These are phyloP conservation scores for Penicillium griseofulvum DNA, from an alignment of 2,329 filamentous ascomycete species.

Conservation along the genomic window DNA sequence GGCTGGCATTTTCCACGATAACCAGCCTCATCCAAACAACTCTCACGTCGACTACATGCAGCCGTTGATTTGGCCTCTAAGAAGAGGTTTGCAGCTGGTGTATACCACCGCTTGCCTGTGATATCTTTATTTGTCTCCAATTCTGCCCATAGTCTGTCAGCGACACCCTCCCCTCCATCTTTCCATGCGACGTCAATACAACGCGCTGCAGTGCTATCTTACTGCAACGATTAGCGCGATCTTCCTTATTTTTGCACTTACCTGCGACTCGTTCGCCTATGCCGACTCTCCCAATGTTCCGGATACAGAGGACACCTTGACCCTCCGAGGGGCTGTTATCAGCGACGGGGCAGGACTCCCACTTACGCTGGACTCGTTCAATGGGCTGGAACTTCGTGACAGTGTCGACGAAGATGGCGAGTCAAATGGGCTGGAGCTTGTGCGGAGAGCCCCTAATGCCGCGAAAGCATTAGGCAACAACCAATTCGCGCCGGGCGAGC, in stretches of 20 bases:
- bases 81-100: slow-evolving; percentile 6
- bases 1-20: slow-evolving; percentile 4
- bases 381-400: slow-evolving; percentile 32
- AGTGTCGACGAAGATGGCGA: slow-evolving; percentile 32
- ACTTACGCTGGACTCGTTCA: slow-evolving; percentile 30
- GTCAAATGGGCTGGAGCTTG: slow-evolving; percentile 45
- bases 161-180: slow-evolving; percentile 9
- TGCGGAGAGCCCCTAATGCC: slow-evolving; percentile 55
- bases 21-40: neutral
- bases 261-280: slow-evolving; percentile 61
- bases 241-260: slow-evolving; percentile 56
- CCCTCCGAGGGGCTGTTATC: slow-evolving; percentile 32
- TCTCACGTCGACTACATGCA: slow-evolving; percentile 4
- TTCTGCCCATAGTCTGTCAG: neutral
- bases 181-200: slow-evolving; percentile 53
- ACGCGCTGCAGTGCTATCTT: slow-evolving; percentile 69
- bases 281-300: slow-evolving; percentile 54
- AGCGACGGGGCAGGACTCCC: slow-evolving; percentile 32
- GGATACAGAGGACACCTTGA: slow-evolving; percentile 49
- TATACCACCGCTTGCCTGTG: slow-evolving; percentile 2
- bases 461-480: slow-evolving; percentile 63
- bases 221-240: slow-evolving; percentile 64
- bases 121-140: neutral
- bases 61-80: neutral
- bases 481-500: slow-evolving; percentile 56